These are phyloP conservation scores for Bipolaris sorokiniana DNA, from an alignment of 2,329 filamentous ascomycete genomes.

Conservation along the genomic window DNA sequence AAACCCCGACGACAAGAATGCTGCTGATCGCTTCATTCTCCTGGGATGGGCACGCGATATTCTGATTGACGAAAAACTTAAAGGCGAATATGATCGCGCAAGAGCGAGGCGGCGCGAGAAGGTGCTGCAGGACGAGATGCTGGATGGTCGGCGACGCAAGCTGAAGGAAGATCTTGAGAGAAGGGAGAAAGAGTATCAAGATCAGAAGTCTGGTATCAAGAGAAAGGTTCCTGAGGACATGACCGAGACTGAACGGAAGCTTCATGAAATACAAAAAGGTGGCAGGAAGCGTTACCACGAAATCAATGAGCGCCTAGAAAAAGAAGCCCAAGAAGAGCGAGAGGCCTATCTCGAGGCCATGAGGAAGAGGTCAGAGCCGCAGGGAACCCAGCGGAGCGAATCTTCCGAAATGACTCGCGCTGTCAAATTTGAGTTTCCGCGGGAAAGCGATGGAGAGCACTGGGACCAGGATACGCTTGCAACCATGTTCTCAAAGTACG, in stretches of 20 bases:
- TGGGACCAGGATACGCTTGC: conserved; percentile 57
- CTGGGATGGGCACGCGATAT: conserved; percentile 88
- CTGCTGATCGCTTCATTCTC: conserved; percentile 81
- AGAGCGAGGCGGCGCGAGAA: conserved; percentile 74
- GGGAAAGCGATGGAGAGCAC: conserved; percentile 52
- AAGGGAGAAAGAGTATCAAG: conserved; percentile 63
- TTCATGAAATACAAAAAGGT: conserved; percentile 59
- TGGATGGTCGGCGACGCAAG: conserved; percentile 73
- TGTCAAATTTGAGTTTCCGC: conserved; percentile 63
- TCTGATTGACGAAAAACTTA: conserved; percentile 72
- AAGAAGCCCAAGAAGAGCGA: conserved; percentile 60
- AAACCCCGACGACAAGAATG: conserved; percentile 64
- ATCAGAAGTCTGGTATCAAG: conserved; percentile 46
- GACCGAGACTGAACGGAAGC: conserved; percentile 63
- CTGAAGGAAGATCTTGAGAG: conserved; percentile 88
- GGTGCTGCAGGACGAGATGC: conserved; percentile 71
- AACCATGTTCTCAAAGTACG: conserved; percentile 60
- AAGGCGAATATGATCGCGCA: conserved; percentile 78
- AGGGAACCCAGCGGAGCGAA: conserved; percentile 35
- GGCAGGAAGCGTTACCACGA: conserved; percentile 62
- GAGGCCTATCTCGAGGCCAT: conserved; percentile 39
- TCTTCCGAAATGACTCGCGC: conserved; percentile 62
- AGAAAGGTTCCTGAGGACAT: conserved; percentile 54
- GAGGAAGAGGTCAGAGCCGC: conserved; percentile 39
- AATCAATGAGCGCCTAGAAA: conserved; percentile 59